A percentile compares a stretch with the other conserved stretches of the same genome.
Conservation (phyloP, 1,139 yeast genomes). For the Saccharomycopsis crataegensis region DNA sequence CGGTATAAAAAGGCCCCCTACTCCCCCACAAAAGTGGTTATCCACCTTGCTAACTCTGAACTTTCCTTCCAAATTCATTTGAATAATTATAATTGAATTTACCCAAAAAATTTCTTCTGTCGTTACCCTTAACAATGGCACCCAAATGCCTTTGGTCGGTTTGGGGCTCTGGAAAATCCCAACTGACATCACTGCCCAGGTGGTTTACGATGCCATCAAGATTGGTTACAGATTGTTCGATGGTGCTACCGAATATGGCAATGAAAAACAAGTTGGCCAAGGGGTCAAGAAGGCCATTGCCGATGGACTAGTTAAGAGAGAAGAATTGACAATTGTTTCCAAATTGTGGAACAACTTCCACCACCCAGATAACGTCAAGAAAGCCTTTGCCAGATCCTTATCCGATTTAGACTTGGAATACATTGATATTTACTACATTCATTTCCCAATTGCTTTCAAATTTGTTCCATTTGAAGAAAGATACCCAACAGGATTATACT, state of each 20-base stretch:
- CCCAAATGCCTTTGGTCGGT: constrained; percentile 56
- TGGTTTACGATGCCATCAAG: constrained; percentile 59
- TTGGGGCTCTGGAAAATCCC: constrained; percentile 66
- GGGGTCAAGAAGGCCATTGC: constrained; percentile 58
- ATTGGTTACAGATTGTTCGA: constrained; percentile 70
- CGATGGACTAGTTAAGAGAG: constrained; percentile 63
- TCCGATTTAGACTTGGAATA: constrained; percentile 60
- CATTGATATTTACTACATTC: constrained; percentile 68
- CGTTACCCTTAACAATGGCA: constrained; percentile 51
- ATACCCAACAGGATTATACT: constrained; percentile 71
- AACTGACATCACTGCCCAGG: constrained; percentile 47
- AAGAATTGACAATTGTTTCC: constrained; percentile 67
- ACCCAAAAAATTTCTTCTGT: constrained; percentile 28
- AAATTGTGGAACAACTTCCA: constrained; percentile 79
- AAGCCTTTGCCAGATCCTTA: constrained; percentile 57
- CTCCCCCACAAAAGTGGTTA: too few species aligned
- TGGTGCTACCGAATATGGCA: constrained; percentile 75
- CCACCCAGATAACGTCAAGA: constrained; percentile 43
- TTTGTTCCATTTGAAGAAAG: constrained; percentile 63
- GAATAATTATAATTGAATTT: constrained; percentile 38
- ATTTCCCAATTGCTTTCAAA: constrained; percentile 73
- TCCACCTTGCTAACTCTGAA: too few species aligned
- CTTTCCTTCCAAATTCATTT: background rate
- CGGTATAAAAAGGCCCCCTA: too few species aligned
- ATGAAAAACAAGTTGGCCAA: constrained; percentile 66